A percentile compares a stretch with the other conserved stretches of the same genome.
Conservation (phyloP, 2,329 filamentous ascomycete genomes). For the Phyllosticta citribraziliensis region DNA sequence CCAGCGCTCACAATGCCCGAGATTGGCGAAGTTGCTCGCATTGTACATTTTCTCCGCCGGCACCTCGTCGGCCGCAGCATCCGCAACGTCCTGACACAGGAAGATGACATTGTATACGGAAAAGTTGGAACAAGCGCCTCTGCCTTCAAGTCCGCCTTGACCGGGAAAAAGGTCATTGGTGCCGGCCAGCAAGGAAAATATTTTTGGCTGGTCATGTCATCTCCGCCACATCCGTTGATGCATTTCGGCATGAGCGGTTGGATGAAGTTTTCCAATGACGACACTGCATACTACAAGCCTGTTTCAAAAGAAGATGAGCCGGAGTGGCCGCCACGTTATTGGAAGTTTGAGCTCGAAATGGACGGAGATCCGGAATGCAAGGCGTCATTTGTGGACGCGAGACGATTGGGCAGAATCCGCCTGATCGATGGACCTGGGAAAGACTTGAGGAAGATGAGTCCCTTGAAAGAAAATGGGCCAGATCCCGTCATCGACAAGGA, state of each 20-base stretch:
- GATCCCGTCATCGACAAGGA: conserved; percentile 81
- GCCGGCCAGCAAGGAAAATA: conserved; percentile 92
- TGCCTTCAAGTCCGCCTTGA: conserved; percentile 63
- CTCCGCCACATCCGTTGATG: conserved; percentile 77
- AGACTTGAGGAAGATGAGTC: conserved; percentile 65
- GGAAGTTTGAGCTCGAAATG: conserved; percentile 73
- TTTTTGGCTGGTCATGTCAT: conserved; percentile 77
- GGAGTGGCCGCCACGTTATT: conserved; percentile 80
- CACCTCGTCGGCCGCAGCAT: conserved; percentile 80
- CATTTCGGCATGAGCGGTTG: conserved; percentile 71
- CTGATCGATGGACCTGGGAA: conserved; percentile 71
- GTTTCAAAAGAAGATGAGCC: conserved; percentile 46
- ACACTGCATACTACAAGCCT: conserved; percentile 69
- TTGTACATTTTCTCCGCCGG: conserved; percentile 75
- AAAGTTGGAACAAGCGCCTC: conserved; percentile 75
- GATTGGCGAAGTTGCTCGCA: conserved; percentile 59
- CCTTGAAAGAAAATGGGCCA: conserved; percentile 83
- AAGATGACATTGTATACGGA: conserved; percentile 80
- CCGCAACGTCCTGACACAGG: conserved; percentile 55
- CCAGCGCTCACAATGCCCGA: conserved; percentile 14
- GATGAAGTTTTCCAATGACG: conserved; percentile 75
- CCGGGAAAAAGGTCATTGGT: conserved; percentile 59
- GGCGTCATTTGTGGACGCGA: conserved; percentile 72
- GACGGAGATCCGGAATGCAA: conserved; percentile 51
- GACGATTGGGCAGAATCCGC: conserved; percentile 69